These are phyloP conservation scores for Naegleria fowleri DNA, from an alignment of 208 protist species.

Conservation along the genomic window DNA sequence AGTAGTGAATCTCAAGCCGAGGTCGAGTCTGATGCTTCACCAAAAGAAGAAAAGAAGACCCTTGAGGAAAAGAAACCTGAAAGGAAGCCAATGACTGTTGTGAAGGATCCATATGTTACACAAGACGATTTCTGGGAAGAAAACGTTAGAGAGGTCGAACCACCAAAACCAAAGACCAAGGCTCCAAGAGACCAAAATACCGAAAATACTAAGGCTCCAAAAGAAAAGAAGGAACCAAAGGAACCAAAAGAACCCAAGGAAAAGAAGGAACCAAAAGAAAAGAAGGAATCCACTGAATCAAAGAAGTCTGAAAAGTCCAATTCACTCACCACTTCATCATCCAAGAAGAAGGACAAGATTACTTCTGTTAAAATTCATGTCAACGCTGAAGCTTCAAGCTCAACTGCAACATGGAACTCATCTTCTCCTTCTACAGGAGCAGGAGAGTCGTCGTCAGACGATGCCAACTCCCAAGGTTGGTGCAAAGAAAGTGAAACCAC, in stretches of 20 bases:
- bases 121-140: background rate
- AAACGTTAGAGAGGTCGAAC: background rate
- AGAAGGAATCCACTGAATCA: background rate
- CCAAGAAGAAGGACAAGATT: background rate
- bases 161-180: background rate
- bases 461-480: background rate
- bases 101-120: background rate
- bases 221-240: background rate
- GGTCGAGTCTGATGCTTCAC: background rate
- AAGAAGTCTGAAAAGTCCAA: background rate
- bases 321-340: background rate
- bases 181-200: background rate
- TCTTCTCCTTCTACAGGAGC: background rate
- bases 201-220: background rate
- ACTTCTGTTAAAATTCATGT: background rate
- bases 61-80: background rate
- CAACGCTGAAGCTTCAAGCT: background rate
- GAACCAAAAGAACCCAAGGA: background rate
- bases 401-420: background rate
- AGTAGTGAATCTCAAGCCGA: background rate
- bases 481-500: background rate
- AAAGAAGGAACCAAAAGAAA: conserved; percentile 3
- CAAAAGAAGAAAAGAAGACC: background rate
- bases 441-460: background rate
- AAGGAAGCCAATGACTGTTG: background rate